Conservation (phyloP, 106 monocot genomes). For the Amphibolis antarctica region DNA sequence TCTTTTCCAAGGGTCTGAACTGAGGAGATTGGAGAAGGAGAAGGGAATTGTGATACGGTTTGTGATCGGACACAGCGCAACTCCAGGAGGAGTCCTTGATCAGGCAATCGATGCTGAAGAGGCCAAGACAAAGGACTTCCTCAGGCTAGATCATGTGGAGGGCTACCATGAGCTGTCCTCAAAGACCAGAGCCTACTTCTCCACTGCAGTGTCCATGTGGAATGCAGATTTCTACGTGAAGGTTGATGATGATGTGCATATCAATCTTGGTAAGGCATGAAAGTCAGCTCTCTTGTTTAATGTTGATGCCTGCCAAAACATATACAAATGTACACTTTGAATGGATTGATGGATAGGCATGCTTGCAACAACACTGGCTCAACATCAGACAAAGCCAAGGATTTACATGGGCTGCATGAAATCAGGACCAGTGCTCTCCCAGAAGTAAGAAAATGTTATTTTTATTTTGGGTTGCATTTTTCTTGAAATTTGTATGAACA, state of each 20-base stretch:
- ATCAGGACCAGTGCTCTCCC: constrained; percentile 65
- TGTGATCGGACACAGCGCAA: constrained; percentile 78
- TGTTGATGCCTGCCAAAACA: neutral
- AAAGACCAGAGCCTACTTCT: constrained; percentile 67
- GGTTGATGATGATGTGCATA: constrained; percentile 88
- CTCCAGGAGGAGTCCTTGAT: constrained; percentile 50
- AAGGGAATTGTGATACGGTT: constrained; percentile 79
- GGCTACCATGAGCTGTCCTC: constrained; percentile 83
- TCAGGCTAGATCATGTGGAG: constrained; percentile 70
- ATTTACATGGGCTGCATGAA: constrained; percentile 83
- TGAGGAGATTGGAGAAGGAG: constrained; percentile 63
- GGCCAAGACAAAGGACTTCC: constrained; percentile 56
- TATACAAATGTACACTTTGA: neutral
- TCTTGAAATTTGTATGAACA: too few species aligned
- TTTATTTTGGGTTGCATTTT: too few species aligned
- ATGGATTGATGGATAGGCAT: constrained; percentile 29
- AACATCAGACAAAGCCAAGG: constrained; percentile 34
- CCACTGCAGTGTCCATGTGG: constrained; percentile 67
- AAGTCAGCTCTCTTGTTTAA: neutral
- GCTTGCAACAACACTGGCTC: constrained; percentile 44
- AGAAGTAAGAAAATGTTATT: constrained; percentile 32
- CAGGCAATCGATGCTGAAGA: constrained; percentile 67
- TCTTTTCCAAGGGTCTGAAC: constrained; percentile 34
- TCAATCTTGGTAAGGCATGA: constrained; percentile 48
- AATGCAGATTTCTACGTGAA: constrained; percentile 89